Conservation (phyloP, 352 stramenopile genomes). For the Phytophthora rubi region DNA sequence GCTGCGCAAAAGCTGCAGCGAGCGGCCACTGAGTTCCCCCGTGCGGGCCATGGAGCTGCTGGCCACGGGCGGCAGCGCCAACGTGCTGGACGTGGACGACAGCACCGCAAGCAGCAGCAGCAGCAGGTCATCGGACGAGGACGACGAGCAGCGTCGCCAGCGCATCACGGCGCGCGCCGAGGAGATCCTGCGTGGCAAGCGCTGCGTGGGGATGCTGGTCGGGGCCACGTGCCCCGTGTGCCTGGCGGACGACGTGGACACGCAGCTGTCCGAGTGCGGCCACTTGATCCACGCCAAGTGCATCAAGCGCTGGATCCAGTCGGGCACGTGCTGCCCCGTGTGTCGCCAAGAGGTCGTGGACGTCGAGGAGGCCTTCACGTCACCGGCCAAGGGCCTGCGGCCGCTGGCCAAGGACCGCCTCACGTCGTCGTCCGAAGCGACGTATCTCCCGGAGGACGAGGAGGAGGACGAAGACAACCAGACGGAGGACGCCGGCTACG, state of each 20-base stretch:
- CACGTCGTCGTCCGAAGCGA: conserved; percentile 50
- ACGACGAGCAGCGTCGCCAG: conserved; percentile 44
- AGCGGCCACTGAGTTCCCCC: conserved; percentile 36
- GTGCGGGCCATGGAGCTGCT: conserved; percentile 20
- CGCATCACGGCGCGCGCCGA: conserved; percentile 64
- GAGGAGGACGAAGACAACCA: conserved; percentile 24
- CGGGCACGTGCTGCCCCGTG: conserved; percentile 66
- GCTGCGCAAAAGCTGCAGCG: conserved; percentile 50
- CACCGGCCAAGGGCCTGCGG: conserved; percentile 36
- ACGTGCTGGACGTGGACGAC: conserved; percentile 42
- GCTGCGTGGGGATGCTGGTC: conserved; percentile 67
- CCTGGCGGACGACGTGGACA: conserved; percentile 77
- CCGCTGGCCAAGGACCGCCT: conserved; percentile 62
- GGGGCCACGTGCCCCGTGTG: conserved; percentile 76
- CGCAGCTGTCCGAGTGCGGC: conserved; percentile 64
- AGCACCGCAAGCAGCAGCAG: conserved; percentile 2
- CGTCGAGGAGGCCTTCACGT: conserved; percentile 60
- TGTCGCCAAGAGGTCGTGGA: conserved; percentile 67
- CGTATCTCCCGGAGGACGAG: conserved; percentile 52
- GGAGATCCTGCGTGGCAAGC: conserved; percentile 67
- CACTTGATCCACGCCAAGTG: conserved; percentile 81
- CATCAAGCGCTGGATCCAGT: conserved; percentile 81
- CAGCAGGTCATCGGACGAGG: conserved; percentile 6
- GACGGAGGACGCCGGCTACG: conserved; percentile 43
- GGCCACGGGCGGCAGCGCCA: conserved; percentile 35